Evolutionary conservation across 345 rosid species (phyloP), one percentile per base, ranked within the genome.

Genomic region (Microcos paniculata): DNA sequence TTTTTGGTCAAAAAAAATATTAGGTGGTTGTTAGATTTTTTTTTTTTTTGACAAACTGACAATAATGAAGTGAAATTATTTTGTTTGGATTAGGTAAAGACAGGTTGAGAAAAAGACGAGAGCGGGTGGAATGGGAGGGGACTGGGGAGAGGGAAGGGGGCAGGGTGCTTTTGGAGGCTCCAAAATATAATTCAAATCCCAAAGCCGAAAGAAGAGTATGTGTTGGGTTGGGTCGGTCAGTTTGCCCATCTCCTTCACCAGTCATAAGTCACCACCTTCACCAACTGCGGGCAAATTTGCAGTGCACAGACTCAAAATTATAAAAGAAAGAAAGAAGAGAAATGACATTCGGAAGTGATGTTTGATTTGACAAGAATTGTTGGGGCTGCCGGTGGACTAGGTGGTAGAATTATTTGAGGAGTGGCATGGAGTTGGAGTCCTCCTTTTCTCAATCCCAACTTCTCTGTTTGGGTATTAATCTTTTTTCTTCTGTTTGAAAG

Each of bases 321-420:
- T n/a, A n/a, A n/a, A n/a, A n/a, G n/a, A n/a, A n/a, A n/a, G 61
- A 46, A 52, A 57, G 26, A 49, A 43, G 74, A 14, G 64, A 9
- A 45, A 19, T 30, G 3, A 13, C 23, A 73, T 59, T 51, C 77
- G 38, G 86, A 87, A 48, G 74, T 71, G 85, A 87, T 79, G 12
- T 79, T 76, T 79, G 89, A 87, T 85, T 83, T 80, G 89, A 87
- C 84, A 42, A 31, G 11, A 30, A 10, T 28, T 57, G 85, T 64
- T 78, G 80, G 70, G 51, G 53, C 26, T 81, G 81, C 55, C 66
- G 78, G 71, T 75, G 72, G 68, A 75, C 70, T 61, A 42, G 83
- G 77, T 26, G 19, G 31, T 8, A 4, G 3, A 58, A 24, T 13
- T 13, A 58, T 58, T 28, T 26, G n/a, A 2, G 1, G 59, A 55